Percentiles rank a stretch among this genome's conserved stretches.
These are phyloP conservation scores for Globisporangium heterothallicum DNA, from an alignment of 352 stramenopile species.

Conservation along the genomic window DNA sequence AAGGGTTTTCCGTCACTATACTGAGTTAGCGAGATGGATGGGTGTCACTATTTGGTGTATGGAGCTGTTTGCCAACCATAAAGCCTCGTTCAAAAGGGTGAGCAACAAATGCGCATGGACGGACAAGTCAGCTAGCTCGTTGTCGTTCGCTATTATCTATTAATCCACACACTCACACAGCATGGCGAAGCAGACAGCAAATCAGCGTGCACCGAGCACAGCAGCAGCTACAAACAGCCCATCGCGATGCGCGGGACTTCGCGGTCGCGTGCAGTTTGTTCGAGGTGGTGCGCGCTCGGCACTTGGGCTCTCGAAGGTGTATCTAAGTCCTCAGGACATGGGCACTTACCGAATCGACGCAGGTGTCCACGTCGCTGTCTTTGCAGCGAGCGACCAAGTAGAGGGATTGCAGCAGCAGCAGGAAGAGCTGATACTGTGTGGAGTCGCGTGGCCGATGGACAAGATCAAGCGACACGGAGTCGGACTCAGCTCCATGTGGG, in stretches of 20 bases:
- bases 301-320: conserved; percentile 57
- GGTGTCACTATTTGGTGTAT: not conserved
- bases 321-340: conserved; percentile 62
- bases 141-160: not conserved
- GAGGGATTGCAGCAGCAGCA: not conserved
- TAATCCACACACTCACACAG: not conserved
- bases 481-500: conserved; percentile 71
- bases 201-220: not conserved
- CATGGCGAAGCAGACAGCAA: not conserved
- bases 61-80: conserved; percentile 10
- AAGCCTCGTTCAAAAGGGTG: not conserved
- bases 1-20: not conserved
- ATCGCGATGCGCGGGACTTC: conserved; percentile 9
- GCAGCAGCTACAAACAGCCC: not conserved
- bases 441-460: conserved; percentile 65
- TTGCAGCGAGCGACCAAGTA: not conserved
- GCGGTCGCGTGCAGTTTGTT: conserved; percentile 54
- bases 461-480: conserved; percentile 61
- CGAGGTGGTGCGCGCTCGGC: conserved; percentile 49
- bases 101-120: not conserved
- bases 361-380: conserved; percentile 32
- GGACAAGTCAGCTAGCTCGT: not conserved
- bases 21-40: conserved; percentile 1
- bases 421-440: conserved; percentile 40
- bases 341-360: conserved; percentile 26